Evolutionary conservation across 2,329 filamentous ascomycete species (phyloP).

Genomic region (Incumbomyces delicatus): DNA sequence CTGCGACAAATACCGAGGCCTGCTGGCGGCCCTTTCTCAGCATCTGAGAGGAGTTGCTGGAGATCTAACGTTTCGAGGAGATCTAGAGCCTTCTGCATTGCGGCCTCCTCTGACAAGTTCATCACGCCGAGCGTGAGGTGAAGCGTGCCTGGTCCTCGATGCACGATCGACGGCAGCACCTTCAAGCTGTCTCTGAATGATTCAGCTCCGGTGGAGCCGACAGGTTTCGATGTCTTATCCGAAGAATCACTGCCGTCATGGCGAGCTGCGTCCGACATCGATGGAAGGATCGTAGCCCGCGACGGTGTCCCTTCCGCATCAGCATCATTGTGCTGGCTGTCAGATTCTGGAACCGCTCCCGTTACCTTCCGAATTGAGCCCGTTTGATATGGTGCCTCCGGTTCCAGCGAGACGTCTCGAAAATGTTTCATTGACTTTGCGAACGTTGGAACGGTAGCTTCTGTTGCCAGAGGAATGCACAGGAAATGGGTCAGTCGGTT

Average conservation of each 20-base stretch:
- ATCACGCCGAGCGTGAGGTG: constrained; percentile 85
- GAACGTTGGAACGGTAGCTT: constrained; percentile 53
- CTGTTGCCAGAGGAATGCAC: constrained; percentile 52
- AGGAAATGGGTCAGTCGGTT: constrained; percentile 37
- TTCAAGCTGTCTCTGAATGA: constrained; percentile 6
- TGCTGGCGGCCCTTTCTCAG: constrained; percentile 13
- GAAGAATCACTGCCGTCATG: constrained; percentile 19
- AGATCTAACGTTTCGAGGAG: constrained; percentile 40
- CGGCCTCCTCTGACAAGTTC: constrained; percentile 50
- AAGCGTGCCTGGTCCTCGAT: constrained; percentile 68
- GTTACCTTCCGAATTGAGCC: constrained; percentile 1
- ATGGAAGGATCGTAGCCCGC: no score
- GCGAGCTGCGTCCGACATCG: no score
- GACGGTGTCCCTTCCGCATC: neutral
- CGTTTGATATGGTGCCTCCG: neutral
- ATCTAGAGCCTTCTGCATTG: constrained; percentile 37
- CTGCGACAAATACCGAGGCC: neutral
- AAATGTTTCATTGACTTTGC: constrained; percentile 54
- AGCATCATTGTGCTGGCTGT: neutral
- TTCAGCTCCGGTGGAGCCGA: no score
- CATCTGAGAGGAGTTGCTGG: constrained; percentile 26
- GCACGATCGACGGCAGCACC: constrained; percentile 53
- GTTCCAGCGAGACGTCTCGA: constrained; percentile 35
- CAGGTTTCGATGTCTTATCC: constrained; percentile 11
- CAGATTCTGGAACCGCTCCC: neutral